Conservation (phyloP, 192 early-diverging fungal species). For the Gryganskiella cystojenkinii region DNA sequence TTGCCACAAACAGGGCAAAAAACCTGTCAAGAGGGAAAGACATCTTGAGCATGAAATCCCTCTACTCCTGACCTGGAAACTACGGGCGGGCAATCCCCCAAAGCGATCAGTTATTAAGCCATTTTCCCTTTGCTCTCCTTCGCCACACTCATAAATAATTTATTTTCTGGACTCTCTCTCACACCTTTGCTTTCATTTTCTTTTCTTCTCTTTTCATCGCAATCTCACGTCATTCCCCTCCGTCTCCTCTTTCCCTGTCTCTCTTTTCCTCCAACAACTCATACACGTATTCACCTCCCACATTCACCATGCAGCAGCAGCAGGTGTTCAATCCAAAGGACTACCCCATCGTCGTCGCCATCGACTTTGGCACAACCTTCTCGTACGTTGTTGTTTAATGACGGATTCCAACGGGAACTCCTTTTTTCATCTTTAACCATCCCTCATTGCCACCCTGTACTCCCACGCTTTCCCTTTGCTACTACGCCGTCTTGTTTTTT, state of each 20-base stretch:
- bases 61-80: no score
- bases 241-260: constrained; percentile 2
- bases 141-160: neutral
- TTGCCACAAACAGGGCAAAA: no score
- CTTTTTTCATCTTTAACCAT: neutral
- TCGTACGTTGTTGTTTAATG: constrained; percentile 15
- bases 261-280: neutral
- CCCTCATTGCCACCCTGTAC: neutral
- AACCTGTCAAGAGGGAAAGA: no score
- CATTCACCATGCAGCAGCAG: constrained; percentile 5
- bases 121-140: neutral
- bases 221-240: neutral
- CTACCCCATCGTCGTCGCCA: constrained; percentile 37
- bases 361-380: constrained; percentile 33
- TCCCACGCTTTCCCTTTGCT: neutral
- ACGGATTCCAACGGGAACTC: neutral
- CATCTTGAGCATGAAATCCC: no score
- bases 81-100: no score
- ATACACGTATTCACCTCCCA: neutral
- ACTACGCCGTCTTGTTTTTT: neutral
- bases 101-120: no score
- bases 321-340: constrained; percentile 25
- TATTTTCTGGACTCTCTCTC: neutral
- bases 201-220: neutral
- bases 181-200: neutral